Evolutionary conservation across 495 filamentous ascomycete species (phyloP).

Genomic region (Jackrogersella minutella): DNA sequence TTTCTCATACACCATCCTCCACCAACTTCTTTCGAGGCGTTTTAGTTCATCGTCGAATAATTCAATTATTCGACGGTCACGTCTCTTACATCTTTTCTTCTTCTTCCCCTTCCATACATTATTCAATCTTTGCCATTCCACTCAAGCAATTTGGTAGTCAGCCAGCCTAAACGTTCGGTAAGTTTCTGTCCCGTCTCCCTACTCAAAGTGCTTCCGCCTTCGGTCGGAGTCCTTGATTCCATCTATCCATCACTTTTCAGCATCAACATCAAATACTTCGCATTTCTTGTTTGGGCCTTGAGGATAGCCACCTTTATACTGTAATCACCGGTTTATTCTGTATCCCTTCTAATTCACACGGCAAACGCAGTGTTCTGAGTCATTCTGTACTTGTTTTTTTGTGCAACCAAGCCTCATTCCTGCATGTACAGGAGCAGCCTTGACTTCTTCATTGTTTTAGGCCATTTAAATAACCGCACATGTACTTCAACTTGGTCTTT

Average conservation of each 20-base stretch:
- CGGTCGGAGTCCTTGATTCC: constrained; percentile 20
- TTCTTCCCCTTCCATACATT: constrained; percentile 8
- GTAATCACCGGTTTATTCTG: neutral
- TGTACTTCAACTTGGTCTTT: neutral
- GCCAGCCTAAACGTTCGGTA: constrained; percentile 25
- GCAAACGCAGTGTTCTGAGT: neutral
- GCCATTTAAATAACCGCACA: neutral
- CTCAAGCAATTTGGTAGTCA: constrained; percentile 7
- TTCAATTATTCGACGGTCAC: constrained; percentile 34
- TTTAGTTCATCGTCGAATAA: constrained; percentile 29
- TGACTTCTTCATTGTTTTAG: neutral
- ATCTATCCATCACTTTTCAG: constrained; percentile 2
- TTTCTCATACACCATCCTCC: constrained; percentile 21
- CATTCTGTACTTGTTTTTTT: neutral
- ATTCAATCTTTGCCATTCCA: constrained; percentile 12
- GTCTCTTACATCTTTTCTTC: constrained; percentile 25
- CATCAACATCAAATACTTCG: neutral
- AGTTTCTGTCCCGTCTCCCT: constrained; percentile 9
- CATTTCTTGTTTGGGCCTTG: neutral
- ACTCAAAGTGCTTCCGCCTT: constrained; percentile 9
- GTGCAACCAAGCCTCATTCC: neutral
- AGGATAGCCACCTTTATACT: neutral
- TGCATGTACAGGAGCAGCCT: neutral
- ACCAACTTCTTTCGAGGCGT: constrained; percentile 28
- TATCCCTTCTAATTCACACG: neutral